A percentile compares a stretch with the other conserved stretches of the same genome.
phyloP scores from a whole-genome alignment of 1,284 basidiomycete genomes.

The Irpex sp. region DNA sequence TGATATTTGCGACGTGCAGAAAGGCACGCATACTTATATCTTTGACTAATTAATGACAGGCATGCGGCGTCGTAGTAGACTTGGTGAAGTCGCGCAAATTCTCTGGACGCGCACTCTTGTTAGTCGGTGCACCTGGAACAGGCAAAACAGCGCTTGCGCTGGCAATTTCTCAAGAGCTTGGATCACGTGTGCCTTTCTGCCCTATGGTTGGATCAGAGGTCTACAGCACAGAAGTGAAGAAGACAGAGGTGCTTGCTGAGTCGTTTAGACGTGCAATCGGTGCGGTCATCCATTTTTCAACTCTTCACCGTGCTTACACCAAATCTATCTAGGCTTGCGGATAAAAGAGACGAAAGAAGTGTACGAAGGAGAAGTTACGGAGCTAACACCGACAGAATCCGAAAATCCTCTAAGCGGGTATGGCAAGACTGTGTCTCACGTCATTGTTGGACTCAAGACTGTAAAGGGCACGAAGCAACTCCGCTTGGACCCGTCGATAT shows the following conservation, averaged over 20 bases:
- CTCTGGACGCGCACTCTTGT: constrained; percentile 85
- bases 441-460: constrained; percentile 95
- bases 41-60: constrained; percentile 41
- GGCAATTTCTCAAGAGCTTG: constrained; percentile 92
- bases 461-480: constrained; percentile 99
- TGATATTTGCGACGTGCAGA: not conserved
- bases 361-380: constrained; percentile 98
- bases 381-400: constrained; percentile 92
- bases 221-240: constrained; percentile 97
- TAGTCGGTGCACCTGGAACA: constrained; percentile 90
- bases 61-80: constrained; percentile 89
- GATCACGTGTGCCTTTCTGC: constrained; percentile 94
- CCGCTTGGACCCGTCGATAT: constrained; percentile 91
- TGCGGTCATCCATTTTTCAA: constrained; percentile 35
- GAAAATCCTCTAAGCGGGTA: constrained; percentile 96
- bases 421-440: constrained; percentile 97
- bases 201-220: constrained; percentile 98
- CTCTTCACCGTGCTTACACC: not conserved
- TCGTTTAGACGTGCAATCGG: constrained; percentile 95
- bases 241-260: constrained; percentile 98
- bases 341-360: constrained; percentile 99
- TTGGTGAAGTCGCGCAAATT: constrained; percentile 88
- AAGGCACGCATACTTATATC: not conserved
- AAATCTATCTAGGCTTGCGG: constrained; percentile 63
- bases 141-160: constrained; percentile 96